Base-by-base conservation (phyloP, 805 yeast species). In the Grigorovia humatica region DNA sequence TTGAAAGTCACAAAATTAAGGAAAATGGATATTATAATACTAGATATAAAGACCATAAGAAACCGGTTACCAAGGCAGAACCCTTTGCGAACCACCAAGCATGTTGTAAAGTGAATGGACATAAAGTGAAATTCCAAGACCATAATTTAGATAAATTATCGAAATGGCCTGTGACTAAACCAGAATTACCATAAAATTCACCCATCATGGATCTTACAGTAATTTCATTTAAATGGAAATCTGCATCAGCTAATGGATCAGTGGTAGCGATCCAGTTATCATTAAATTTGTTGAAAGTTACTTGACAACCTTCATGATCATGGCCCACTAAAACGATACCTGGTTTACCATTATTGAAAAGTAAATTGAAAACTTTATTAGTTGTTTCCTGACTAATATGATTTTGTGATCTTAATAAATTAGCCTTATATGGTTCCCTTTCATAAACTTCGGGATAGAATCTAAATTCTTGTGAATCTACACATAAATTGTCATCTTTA, bases 191-290 rank as follows among this genome's bases (percentile, higher is more conserved):
- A 53, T 83, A 85, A 60, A 74, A 93, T 62, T 93, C 96, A 17
- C 99, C 99, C 98, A 93, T 93, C 81, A 91, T 85, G 17, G 96
- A 81, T 52, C 90, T 74, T 20, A 93, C 96, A 0, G 95, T 91
- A 52, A 86, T 72, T 67, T 91, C 98, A 52, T 81, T 74, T 13
- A 88, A 69, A 17, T 74, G 70, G 18, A 61, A 66, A 30, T 51
- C 50, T 12, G 55, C 48, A 19, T 44, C 44, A n/a, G 13, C 7
- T n/a, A 50, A 15, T 38, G 61, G 57, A 1, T 57, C 58, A 43
- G 65, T 63, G 7, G 62, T 54, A 2, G 60, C 58, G 3, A 64
- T 60, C 95, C 95, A 85, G 18, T 63, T 62, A 1, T 64, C 63
- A 9, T 56, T 54, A 48, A 75, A 65, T 52, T 62, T 73, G 63